Conservation (phyloP, 139 green algal genomes). For the Edaphochlamys debaryana region DNA sequence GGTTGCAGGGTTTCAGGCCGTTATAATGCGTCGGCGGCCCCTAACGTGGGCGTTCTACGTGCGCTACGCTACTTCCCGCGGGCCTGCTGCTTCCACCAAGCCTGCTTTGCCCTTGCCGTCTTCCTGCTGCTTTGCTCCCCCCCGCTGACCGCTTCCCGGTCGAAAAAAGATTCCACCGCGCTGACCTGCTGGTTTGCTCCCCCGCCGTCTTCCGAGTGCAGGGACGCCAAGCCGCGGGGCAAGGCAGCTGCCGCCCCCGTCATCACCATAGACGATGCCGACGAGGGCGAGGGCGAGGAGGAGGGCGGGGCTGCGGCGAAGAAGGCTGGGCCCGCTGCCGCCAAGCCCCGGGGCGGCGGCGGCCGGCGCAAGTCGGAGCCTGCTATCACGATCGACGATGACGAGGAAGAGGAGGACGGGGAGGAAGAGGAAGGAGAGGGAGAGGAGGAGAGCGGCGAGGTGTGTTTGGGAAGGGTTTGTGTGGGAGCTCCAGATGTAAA, state of each 20-base stretch:
- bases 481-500: too few species aligned
- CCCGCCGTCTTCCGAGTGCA: not conserved
- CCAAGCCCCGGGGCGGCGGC: not conserved
- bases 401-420: not conserved
- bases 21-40: not conserved
- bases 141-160: too few species aligned
- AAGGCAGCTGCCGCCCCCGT: not conserved
- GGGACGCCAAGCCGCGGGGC: too few species aligned
- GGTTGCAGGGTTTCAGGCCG: not conserved
- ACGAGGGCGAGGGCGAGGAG: not conserved
- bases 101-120: not conserved
- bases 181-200: not conserved
- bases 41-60: not conserved
- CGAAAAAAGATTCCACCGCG: too few species aligned
- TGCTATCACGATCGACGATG: not conserved
- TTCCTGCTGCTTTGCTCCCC: too few species aligned
- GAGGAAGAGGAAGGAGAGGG: not conserved
- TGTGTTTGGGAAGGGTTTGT: too few species aligned
- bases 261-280: slow-evolving; percentile 10
- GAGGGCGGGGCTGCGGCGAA: not conserved
- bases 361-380: too few species aligned
- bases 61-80: too few species aligned
- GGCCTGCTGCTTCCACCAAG: not conserved
- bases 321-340: not conserved
- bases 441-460: too few species aligned